Evolutionary conservation across 164 flowering plant species (phyloP).

Genomic region (Chimonanthus praecox): DNA sequence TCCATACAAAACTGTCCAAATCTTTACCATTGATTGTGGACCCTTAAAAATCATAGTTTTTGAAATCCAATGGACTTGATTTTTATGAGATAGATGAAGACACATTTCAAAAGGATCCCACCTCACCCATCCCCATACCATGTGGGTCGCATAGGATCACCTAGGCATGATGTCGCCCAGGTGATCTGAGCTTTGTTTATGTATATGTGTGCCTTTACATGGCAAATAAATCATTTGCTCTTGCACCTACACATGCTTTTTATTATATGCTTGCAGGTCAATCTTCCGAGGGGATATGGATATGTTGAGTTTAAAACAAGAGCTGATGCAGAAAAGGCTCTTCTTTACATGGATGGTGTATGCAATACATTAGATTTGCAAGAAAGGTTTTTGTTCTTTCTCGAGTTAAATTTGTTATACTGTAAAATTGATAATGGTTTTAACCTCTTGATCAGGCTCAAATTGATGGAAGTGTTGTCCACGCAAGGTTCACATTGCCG

Average conservation of each 20-base stretch:
- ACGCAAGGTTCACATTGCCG: slow-evolving; percentile 72
- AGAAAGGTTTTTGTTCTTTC: neutral
- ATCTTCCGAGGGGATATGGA: slow-evolving; percentile 85
- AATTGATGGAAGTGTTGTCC: slow-evolving; percentile 88
- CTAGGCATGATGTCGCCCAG: no score
- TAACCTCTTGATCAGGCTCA: slow-evolving; percentile 55
- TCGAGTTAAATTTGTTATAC: neutral
- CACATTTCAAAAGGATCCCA: no score
- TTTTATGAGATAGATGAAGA: no score
- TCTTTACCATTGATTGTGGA: no score
- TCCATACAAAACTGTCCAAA: no score
- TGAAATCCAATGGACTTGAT: no score
- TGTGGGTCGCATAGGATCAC: no score
- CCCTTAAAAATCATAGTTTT: no score
- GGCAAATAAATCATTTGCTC: neutral
- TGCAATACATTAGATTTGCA: slow-evolving; percentile 11
- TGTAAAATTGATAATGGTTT: neutral
- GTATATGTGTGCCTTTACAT: no score
- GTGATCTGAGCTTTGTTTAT: no score
- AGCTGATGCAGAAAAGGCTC: slow-evolving; percentile 93
- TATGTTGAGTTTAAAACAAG: slow-evolving; percentile 89
- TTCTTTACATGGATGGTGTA: slow-evolving; percentile 91
- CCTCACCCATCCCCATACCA: no score
- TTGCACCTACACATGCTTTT: neutral
- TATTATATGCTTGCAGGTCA: slow-evolving; percentile 49